Evolutionary conservation across 805 yeast species (phyloP).

Genomic region (Saccharomycopsis sp.): DNA sequence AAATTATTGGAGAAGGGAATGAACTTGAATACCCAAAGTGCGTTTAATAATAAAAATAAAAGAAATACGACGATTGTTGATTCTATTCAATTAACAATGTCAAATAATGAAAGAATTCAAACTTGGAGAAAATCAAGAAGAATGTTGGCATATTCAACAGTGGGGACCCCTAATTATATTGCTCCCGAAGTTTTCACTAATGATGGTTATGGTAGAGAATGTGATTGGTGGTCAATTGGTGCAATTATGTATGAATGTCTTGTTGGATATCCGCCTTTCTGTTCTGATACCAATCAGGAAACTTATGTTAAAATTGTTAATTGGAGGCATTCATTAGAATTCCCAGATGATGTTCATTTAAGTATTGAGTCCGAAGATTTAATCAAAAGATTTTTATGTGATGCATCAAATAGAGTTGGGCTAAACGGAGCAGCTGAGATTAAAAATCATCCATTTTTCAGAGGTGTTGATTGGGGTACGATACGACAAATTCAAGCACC

Average conservation of each 20-base stretch:
- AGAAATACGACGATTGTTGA: slow-evolving; percentile 24
- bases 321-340: slow-evolving; percentile 41
- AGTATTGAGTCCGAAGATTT: slow-evolving; percentile 42
- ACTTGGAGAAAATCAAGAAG: slow-evolving; percentile 44
- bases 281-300: slow-evolving; percentile 43
- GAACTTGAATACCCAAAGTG: slow-evolving; percentile 25
- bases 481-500: slow-evolving; percentile 43
- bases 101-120: slow-evolving; percentile 44
- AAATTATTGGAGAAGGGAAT: slow-evolving; percentile 59
- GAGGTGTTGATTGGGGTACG: slow-evolving; percentile 46
- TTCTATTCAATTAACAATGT: slow-evolving; percentile 36
- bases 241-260: slow-evolving; percentile 47
- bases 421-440: slow-evolving; percentile 44
- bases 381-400: slow-evolving; percentile 36
- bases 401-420: slow-evolving; percentile 37
- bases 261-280: slow-evolving; percentile 47
- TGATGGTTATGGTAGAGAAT: slow-evolving; percentile 46
- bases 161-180: slow-evolving; percentile 29
- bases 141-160: slow-evolving; percentile 44
- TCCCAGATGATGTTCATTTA: slow-evolving; percentile 43
- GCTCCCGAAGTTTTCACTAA: slow-evolving; percentile 26
- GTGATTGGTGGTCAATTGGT: slow-evolving; percentile 49
- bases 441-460: slow-evolving; percentile 42
- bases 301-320: slow-evolving; percentile 42
- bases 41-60: slow-evolving; percentile 13